Evolutionary conservation across 202 grass and related monocot species (phyloP), one percentile per base, ranked within the genome.

Genomic region (Hordeum pubiflorum): DNA sequence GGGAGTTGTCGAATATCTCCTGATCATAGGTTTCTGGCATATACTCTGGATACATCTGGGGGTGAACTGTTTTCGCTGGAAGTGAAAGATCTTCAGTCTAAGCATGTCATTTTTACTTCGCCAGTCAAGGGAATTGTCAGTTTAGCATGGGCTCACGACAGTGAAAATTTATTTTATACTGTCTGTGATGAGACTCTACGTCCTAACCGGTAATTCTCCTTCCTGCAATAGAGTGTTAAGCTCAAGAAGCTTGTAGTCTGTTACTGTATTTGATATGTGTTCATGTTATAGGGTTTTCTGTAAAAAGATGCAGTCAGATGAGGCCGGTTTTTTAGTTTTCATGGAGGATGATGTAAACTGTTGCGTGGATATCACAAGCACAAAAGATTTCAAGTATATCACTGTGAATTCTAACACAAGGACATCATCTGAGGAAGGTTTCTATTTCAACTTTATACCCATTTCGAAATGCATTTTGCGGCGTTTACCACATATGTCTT

Each of bases 321-420:
- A 85, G 61, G 64, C 63, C 12, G 80, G 63, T 38, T 43, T 79
- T 81, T 39, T 91, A 60, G 67, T 94, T 77, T 98, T 93, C 73
- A 89, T 80, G 61, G 90, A 93, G 88, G 83, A 93, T 44, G 82
- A 98, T 90, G 69, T 43, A 64, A 98, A 88, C 80, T 93, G 82
- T 83, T 91, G 90, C 1, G 88, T 98, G 46, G 92, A 98, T 84
- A 94, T 98, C 66, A 85, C 95, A 83, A 91, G 86, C 84, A 98
- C 95, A 48, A 98, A 94, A 85, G 92, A 98, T 93, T 94, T 88
- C 58, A 98, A 89, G 80, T 98, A 89, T 92, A 86, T 98, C 17
- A 94, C 92, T 22, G 63, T 98, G 43, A 94, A 98, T 87, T 98
- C 88, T 84, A 98, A 89, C 52, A 94, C 90, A 36, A 98, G 95